Base-by-base conservation (phyloP, 352 stramenopile genomes). In the Thalassiosira hispida region DNA sequence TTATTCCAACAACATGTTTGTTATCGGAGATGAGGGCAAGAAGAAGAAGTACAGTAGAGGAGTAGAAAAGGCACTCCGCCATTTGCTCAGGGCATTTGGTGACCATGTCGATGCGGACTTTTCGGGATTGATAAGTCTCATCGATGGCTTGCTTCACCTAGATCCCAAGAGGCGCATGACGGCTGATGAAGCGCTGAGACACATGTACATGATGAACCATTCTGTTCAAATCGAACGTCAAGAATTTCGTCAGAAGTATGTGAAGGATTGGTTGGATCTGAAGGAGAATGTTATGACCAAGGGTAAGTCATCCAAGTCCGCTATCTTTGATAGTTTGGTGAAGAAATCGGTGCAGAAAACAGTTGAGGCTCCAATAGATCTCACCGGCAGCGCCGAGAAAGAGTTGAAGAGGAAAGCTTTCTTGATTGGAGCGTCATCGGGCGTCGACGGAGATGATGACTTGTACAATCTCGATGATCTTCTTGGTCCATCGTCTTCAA, bases 21-120 rank as follows among this genome's bases (percentile, higher is more conserved):
- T 87, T 6, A 77, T 83, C 16, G 76, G 78, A 25, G 73, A 81
- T 22, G 78, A 82, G 20, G 74, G 74, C 14, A 87, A 84, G 27
- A 79, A 82, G 51, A 94, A 94, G 61, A 92, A 87, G 53, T 94
- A 94, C 62, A 76, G 56, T 42, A 61, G 86, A 25, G 88, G 81
- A 56, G 85, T 94, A 1, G 77, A 81, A 46, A 92, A 92, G 67
- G 90, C 87, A 27, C 33, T 93, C 3, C 55, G 73, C 12, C 49
- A 81, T 23, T 84, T 94, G 78, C 65, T 93, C 6, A 87, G 83
- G 60, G 62, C 83, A 23, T 63, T 70, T 51, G 52, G 33, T 11
- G 47, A 20, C 44, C 77, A 74, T 23, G 62, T 66, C 23, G 40
- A 72, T 35, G 59, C 76, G 56, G 64, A 81, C 5, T 87, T 88